A percentile compares a stretch with the other conserved stretches of the same genome.
Evolutionary conservation across 345 rosid species (phyloP).

Genomic region (Salix udensis): DNA sequence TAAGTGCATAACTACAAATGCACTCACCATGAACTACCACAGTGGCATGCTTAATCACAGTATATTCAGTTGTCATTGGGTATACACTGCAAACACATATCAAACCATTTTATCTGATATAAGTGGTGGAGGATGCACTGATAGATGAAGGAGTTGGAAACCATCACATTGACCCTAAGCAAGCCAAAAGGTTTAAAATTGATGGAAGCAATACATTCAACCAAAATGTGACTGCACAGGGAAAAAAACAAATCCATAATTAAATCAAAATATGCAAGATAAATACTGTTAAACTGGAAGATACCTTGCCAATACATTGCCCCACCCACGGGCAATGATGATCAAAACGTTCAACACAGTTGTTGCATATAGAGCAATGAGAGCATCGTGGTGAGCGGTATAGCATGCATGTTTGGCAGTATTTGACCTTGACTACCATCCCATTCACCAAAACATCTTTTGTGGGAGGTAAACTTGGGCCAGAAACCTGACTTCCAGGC

Average conservation of each 20-base stretch:
- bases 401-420: slow-evolving; percentile 88
- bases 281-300: not conserved
- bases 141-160: not conserved
- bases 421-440: slow-evolving; percentile 60
- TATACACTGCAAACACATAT: not conserved
- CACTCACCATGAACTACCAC: not conserved
- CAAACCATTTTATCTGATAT: not conserved
- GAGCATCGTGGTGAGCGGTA: slow-evolving; percentile 95
- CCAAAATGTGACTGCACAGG: not conserved
- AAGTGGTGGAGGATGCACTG: not conserved
- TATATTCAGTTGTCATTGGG: not conserved
- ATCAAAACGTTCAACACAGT: slow-evolving; percentile 91
- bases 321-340: slow-evolving; percentile 99
- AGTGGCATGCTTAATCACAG: not conserved
- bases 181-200: not conserved
- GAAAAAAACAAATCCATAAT: not conserved
- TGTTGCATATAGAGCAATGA: slow-evolving; percentile 90
- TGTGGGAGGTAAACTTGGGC: slow-evolving; percentile 50
- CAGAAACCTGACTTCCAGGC: slow-evolving; percentile 37
- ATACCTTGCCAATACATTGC: slow-evolving; percentile 91
- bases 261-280: not conserved
- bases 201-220: not conserved
- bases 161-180: not conserved
- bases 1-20: not conserved
- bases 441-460: slow-evolving; percentile 75